A percentile compares a stretch with the other conserved stretches of the same genome.
These are phyloP conservation scores for Gliomastix tumulicola DNA, from an alignment of 2,329 filamentous ascomycete species.

Conservation along the genomic window DNA sequence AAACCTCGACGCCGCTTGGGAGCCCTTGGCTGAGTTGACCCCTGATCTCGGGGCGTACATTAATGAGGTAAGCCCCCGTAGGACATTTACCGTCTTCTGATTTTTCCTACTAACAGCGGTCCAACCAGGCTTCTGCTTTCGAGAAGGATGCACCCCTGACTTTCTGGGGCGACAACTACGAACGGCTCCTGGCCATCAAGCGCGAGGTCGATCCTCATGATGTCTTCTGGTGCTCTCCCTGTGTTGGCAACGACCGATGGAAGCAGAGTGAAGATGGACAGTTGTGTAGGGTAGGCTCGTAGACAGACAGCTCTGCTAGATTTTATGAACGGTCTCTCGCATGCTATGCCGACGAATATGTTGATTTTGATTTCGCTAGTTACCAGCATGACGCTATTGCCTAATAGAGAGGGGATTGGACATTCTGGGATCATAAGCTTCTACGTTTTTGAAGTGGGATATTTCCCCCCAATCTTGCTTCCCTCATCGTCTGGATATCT, in stretches of 20 bases:
- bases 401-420: too few relatives aligned
- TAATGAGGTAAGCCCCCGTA: slow-evolving; percentile 37
- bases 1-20: slow-evolving; percentile 15
- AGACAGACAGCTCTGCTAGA: too few relatives aligned
- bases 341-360: too few relatives aligned
- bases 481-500: too few relatives aligned
- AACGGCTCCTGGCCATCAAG: slow-evolving; percentile 35
- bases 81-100: too few relatives aligned
- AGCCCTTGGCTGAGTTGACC: slow-evolving; percentile 28
- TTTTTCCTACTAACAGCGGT: rapidly evolving
- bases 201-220: slow-evolving; percentile 35
- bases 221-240: slow-evolving; percentile 40
- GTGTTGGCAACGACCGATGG: slow-evolving; percentile 38
- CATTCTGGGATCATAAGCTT: too few relatives aligned
- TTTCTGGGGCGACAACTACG: slow-evolving; percentile 40
- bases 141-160: slow-evolving; percentile 28
- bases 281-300: too few relatives aligned
- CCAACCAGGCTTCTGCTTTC: slow-evolving; percentile 21
- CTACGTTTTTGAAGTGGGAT: too few relatives aligned
- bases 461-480: too few relatives aligned
- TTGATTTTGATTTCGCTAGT: too few relatives aligned
- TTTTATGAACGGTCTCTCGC: too few relatives aligned
- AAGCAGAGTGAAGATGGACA: slow-evolving; percentile 12
- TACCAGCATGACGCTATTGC: too few relatives aligned
- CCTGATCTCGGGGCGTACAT: slow-evolving; percentile 34